Conservation (phyloP, 768 basidiomycete genomes). For the Coprinopsis marcescibilis region DNA sequence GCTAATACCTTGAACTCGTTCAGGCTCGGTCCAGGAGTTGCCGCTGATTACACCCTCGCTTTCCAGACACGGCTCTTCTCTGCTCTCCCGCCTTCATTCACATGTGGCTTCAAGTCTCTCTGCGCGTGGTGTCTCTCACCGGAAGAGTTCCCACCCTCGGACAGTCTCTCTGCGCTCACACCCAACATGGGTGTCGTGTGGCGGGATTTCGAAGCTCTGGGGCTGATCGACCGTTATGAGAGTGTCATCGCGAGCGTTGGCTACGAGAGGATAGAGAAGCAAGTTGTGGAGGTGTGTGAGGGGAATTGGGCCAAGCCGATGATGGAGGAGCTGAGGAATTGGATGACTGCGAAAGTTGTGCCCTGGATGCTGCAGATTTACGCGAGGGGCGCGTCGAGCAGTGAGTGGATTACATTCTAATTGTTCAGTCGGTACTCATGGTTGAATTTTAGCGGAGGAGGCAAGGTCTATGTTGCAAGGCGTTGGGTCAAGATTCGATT, state of each 20-base stretch:
- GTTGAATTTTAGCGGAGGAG: conserved; percentile 55
- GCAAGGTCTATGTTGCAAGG: conserved; percentile 67
- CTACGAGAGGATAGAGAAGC: conserved; percentile 77
- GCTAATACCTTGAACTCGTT: conserved; percentile 10
- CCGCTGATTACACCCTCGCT: conserved; percentile 54
- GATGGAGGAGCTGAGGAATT: conserved; percentile 54
- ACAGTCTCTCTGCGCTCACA: background rate
- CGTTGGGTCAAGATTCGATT: conserved; percentile 81
- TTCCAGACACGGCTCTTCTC: conserved; percentile 78
- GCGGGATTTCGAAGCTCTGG: conserved; percentile 62
- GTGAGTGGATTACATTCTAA: conserved; percentile 30
- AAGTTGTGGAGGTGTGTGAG: conserved; percentile 61
- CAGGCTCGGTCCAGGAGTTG: conserved; percentile 58
- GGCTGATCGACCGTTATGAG: conserved; percentile 79
- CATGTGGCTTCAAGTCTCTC: conserved; percentile 61
- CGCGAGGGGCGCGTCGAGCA: conserved; percentile 54
- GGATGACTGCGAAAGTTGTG: conserved; percentile 78
- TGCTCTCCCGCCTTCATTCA: conserved; percentile 61
- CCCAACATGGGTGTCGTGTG: conserved; percentile 31
- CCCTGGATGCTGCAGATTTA: conserved; percentile 85
- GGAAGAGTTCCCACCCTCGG: conserved; percentile 3
- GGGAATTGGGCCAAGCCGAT: conserved; percentile 66
- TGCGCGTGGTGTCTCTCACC: conserved; percentile 52
- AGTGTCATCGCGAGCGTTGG: conserved; percentile 77
- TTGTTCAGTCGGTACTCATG: conserved; percentile 1